A percentile compares a stretch with the other conserved stretches of the same genome.
These are phyloP conservation scores for Cladosporium sp. DNA, from an alignment of 2,329 filamentous ascomycete genomes.

Conservation along the genomic window DNA sequence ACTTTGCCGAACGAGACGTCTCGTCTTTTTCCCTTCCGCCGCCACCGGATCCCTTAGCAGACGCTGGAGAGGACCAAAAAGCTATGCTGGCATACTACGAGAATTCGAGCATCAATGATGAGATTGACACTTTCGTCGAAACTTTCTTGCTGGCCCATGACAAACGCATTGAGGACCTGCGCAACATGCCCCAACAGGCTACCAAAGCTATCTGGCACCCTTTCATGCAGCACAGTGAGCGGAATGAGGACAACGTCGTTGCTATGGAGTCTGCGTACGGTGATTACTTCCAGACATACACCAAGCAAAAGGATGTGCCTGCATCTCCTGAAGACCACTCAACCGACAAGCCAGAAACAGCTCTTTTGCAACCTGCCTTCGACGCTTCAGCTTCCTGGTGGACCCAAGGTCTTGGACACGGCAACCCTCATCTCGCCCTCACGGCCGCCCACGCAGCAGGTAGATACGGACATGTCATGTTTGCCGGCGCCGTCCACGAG, in stretches of 20 bases:
- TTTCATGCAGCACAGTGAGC: slow-evolving; percentile 74
- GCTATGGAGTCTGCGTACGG: slow-evolving; percentile 79
- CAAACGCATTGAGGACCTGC: slow-evolving; percentile 58
- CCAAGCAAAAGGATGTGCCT: slow-evolving; percentile 34
- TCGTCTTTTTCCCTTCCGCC: slow-evolving; percentile 56
- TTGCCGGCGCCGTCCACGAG: slow-evolving; percentile 75
- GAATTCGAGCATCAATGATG: slow-evolving; percentile 41
- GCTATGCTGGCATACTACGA: slow-evolving; percentile 67
- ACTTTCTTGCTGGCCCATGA: slow-evolving; percentile 56
- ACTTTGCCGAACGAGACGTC: slow-evolving; percentile 64
- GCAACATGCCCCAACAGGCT: slow-evolving; percentile 62
- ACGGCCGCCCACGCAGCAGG: slow-evolving; percentile 79
- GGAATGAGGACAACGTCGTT: slow-evolving; percentile 63
- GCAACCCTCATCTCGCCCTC: slow-evolving; percentile 68
- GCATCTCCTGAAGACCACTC: background rate
- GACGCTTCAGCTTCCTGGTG: slow-evolving; percentile 89
- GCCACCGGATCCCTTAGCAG: slow-evolving; percentile 55
- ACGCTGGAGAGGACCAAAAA: slow-evolving; percentile 51
- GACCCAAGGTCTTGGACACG: slow-evolving; percentile 85
- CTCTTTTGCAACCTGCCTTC: slow-evolving; percentile 65
- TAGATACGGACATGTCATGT: slow-evolving; percentile 86
- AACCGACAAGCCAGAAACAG: slow-evolving; percentile 19
- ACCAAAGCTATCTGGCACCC: slow-evolving; percentile 76
- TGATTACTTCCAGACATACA: slow-evolving; percentile 70
- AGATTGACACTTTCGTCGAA: slow-evolving; percentile 50